A percentile compares a stretch with the other conserved stretches of the same genome.
Evolutionary conservation across 108 stramenopile genomes (phyloP).

Genomic region (Fistulifera solaris): DNA sequence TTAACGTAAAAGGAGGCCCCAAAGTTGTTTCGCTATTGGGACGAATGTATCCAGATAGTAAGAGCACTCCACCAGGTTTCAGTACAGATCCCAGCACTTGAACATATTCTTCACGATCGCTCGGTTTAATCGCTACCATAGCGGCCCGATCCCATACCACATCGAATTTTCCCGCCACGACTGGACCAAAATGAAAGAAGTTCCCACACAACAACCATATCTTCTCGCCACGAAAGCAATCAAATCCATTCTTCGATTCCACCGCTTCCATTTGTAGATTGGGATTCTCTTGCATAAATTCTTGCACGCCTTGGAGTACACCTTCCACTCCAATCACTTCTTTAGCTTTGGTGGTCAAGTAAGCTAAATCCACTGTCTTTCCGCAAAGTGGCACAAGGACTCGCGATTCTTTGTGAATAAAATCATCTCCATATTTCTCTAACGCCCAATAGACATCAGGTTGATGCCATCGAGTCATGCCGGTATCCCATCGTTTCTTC

Average conservation of each 20-base stretch:
- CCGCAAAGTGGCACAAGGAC: conserved; percentile 79
- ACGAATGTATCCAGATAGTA: conserved; percentile 16
- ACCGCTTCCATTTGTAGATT: conserved; percentile 21
- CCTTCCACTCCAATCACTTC: conserved; percentile 75
- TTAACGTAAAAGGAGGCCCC: too few species aligned
- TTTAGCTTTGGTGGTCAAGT: conserved; percentile 27
- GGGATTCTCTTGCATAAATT: conserved; percentile 62
- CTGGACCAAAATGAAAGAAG: conserved; percentile 46
- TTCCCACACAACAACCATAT: conserved; percentile 55
- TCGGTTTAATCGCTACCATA: conserved; percentile 73
- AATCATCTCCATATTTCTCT: too few species aligned
- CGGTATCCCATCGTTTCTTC: too few species aligned
- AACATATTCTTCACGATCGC: conserved; percentile 42
- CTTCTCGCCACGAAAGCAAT: conserved; percentile 27
- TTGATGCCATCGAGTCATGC: too few species aligned
- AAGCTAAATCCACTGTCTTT: conserved; percentile 76
- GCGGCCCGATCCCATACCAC: conserved; percentile 69
- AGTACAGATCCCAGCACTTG: conserved; percentile 38
- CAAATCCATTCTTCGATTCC: conserved; percentile 10
- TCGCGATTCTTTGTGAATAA: neutral
- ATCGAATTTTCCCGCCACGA: conserved; percentile 29
- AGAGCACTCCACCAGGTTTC: conserved; percentile 45
- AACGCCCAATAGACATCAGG: too few species aligned
- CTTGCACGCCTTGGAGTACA: conserved; percentile 50
- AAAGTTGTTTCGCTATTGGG: too few species aligned